A percentile compares a stretch with the other conserved stretches of the same genome.
Evolutionary conservation across 2,329 filamentous ascomycete species (phyloP).

Genomic region (Cladosporium sp.): DNA sequence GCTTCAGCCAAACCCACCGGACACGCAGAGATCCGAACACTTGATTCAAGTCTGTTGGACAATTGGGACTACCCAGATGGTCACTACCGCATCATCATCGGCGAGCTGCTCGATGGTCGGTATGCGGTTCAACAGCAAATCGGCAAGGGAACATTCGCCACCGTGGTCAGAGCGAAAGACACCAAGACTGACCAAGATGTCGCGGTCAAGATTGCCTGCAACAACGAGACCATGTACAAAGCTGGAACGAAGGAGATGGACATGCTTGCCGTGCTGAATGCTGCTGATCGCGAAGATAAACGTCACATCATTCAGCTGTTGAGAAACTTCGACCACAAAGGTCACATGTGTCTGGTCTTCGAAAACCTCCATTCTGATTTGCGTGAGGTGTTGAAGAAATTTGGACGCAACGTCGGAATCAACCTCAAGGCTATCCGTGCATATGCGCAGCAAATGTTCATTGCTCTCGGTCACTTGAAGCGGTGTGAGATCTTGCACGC

Average conservation of each 20-base stretch:
- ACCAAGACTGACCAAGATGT: constrained; percentile 66
- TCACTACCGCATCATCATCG: constrained; percentile 91
- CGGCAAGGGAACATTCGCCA: constrained; percentile 93
- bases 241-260: constrained; percentile 92
- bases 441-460: constrained; percentile 92
- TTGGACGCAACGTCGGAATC: constrained; percentile 89
- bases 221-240: constrained; percentile 71
- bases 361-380: constrained; percentile 91
- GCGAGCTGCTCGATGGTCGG: constrained; percentile 81
- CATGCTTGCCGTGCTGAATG: constrained; percentile 81
- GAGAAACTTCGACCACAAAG: constrained; percentile 86
- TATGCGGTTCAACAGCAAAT: constrained; percentile 86
- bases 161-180: constrained; percentile 85
- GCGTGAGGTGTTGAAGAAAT: constrained; percentile 90
- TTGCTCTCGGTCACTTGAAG: constrained; percentile 79
- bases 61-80: constrained; percentile 92
- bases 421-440: constrained; percentile 80
- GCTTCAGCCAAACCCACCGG: constrained; percentile 38
- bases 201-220: constrained; percentile 95
- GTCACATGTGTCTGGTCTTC: constrained; percentile 93
- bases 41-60: constrained; percentile 74
- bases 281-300: constrained; percentile 80
- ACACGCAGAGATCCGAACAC: constrained; percentile 47
- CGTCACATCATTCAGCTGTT: constrained; percentile 89
- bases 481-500: constrained; percentile 93